Conservation (phyloP, 495 filamentous ascomycete species). For the Penicillium argentinense region DNA sequence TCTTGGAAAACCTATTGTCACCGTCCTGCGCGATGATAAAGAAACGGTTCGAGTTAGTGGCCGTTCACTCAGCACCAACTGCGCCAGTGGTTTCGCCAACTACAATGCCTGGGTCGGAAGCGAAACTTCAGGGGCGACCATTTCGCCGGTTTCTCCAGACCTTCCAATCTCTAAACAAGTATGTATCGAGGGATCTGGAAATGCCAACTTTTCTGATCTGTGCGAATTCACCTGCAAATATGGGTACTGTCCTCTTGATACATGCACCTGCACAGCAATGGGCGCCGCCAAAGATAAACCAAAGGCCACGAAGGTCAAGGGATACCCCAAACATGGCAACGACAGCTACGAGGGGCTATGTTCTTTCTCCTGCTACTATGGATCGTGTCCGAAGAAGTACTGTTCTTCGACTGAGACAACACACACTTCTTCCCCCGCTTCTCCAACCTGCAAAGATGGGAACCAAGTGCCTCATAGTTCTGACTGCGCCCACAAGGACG, state of each 20-base stretch:
- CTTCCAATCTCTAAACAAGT: slow-evolving; percentile 11
- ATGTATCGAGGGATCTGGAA: slow-evolving; percentile 13
- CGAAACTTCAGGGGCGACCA: slow-evolving; percentile 9
- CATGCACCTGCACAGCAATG: slow-evolving; percentile 19
- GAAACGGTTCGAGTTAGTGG: slow-evolving; percentile 37
- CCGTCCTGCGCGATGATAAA: slow-evolving; percentile 41
- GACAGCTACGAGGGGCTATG: slow-evolving; percentile 11
- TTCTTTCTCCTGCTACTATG: slow-evolving; percentile 16
- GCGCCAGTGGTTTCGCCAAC: slow-evolving; percentile 50
- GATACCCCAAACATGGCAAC: slow-evolving; percentile 8
- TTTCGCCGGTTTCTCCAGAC: slow-evolving; percentile 1
- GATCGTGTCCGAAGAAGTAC: slow-evolving; percentile 8
- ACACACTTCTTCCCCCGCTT: neutral
- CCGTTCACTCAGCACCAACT: slow-evolving; percentile 45
- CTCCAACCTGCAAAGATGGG: neutral
- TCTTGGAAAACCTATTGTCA: slow-evolving; percentile 52
- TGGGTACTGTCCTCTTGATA: slow-evolving; percentile 21
- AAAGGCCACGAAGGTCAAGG: slow-evolving; percentile 7
- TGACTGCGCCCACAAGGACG: neutral
- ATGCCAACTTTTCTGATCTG: slow-evolving; percentile 11
- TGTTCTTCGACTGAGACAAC: neutral
- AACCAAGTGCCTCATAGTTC: neutral
- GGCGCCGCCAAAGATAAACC: slow-evolving; percentile 8
- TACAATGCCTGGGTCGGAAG: slow-evolving; percentile 52
- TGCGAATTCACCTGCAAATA: slow-evolving; percentile 18